Conservation (phyloP, 2,329 filamentous ascomycete species). For the Chalaropsis thielavioides region DNA sequence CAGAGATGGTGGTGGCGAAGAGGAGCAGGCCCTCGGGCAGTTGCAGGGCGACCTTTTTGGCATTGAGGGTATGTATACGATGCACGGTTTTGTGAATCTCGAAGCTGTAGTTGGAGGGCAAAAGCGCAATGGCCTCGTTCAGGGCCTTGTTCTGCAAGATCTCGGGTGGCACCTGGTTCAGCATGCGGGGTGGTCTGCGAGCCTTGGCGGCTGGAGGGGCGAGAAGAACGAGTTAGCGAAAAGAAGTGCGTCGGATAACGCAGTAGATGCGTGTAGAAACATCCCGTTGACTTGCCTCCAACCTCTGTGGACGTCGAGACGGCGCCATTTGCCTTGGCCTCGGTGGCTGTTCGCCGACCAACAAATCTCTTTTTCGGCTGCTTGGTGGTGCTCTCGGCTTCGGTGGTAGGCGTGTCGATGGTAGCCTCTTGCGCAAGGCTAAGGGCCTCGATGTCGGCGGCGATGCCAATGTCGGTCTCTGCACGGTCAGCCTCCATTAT, state of each 20-base stretch:
- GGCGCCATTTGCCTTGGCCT: conserved; percentile 28
- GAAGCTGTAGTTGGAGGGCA: conserved; percentile 95
- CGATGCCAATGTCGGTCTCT: conserved; percentile 54
- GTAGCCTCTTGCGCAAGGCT: conserved; percentile 21
- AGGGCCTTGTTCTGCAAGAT: conserved; percentile 76
- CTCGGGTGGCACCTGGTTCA: conserved; percentile 80
- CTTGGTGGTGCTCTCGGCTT: conserved; percentile 26
- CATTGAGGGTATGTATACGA: conserved; percentile 64
- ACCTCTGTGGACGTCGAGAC: conserved; percentile 15
- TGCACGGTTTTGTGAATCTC: conserved; percentile 98
- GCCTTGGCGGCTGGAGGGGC: conserved; percentile 47
- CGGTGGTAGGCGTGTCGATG: neutral
- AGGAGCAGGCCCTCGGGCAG: conserved; percentile 91
- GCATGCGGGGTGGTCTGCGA: conserved; percentile 57
- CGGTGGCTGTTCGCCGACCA: conserved; percentile 55
- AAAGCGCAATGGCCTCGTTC: conserved; percentile 70
- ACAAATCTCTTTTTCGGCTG: conserved; percentile 90
- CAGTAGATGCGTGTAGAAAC: neutral
- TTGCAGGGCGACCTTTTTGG: conserved; percentile 81
- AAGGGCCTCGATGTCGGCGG: conserved; percentile 44
- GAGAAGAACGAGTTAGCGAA: neutral
- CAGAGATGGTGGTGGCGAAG: conserved; percentile 94
- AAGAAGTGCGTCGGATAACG: neutral
- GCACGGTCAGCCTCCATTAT: conserved; percentile 64
- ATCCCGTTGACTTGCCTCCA: conserved; percentile 7